phyloP scores from a whole-genome alignment of 345 rosid species.

The Laguncularia racemosa region DNA sequence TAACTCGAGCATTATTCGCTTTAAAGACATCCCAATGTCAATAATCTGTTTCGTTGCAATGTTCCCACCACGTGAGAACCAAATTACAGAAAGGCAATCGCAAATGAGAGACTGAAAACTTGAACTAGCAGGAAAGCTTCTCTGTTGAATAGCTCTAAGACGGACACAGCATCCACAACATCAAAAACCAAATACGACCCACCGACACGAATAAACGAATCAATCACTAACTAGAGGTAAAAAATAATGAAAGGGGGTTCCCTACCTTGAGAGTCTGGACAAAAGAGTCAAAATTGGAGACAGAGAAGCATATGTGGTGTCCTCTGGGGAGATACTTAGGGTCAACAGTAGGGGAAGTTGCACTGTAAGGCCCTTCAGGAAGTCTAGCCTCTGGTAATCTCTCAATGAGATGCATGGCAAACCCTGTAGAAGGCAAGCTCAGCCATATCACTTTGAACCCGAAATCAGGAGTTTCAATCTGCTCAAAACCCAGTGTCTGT shows the following conservation, averaged over 20 bases:
- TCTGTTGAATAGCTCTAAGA: no score
- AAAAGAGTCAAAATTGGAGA: slow-evolving; percentile 68
- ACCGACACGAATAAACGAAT: neutral
- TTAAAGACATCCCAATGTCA: no score
- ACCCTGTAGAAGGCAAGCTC: slow-evolving; percentile 45
- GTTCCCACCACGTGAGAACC: no score
- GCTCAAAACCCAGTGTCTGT: slow-evolving; percentile 78
- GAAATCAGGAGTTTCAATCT: slow-evolving; percentile 62
- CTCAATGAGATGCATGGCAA: slow-evolving; percentile 71
- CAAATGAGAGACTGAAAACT: no score
- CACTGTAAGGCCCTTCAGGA: slow-evolving; percentile 83
- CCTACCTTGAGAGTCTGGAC: slow-evolving; percentile 56
- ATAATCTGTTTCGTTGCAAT: no score
- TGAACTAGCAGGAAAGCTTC: no score
- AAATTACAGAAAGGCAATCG: no score
- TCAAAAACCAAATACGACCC: no score
- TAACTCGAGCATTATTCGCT: no score
- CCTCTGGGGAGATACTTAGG: slow-evolving; percentile 74
- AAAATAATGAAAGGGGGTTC: neutral
- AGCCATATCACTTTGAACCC: slow-evolving; percentile 82
- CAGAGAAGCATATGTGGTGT: slow-evolving; percentile 76
- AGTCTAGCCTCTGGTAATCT: slow-evolving; percentile 55
- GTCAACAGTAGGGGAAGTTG: slow-evolving; percentile 43
- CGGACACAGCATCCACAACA: no score
- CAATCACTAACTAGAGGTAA: neutral